phyloP scores from a whole-genome alignment of 2,329 filamentous ascomycete species.

The Trichoderma gracile region DNA sequence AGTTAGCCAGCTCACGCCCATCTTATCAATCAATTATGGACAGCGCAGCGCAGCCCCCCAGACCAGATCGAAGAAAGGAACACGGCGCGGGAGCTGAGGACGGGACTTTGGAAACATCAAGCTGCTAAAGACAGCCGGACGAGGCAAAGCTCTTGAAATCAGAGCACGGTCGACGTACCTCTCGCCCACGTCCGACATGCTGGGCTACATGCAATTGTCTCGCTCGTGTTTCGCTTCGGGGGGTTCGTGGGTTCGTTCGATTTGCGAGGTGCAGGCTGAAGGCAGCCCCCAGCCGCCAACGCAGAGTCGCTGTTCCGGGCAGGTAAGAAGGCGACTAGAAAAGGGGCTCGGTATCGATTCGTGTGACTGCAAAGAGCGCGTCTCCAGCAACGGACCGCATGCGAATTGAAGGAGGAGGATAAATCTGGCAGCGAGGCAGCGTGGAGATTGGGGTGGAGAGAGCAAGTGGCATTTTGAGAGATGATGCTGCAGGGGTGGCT shows the following conservation, averaged over 20 bases:
- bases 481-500: conserved; percentile 17
- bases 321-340: not conserved
- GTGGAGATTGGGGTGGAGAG: conserved; percentile 23
- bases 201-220: conserved; percentile 24
- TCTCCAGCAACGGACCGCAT: conserved; percentile 11
- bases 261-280: conserved; percentile 2
- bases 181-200: conserved; percentile 39
- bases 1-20: not conserved
- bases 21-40: not conserved
- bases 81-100: not conserved
- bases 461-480: conserved; percentile 15
- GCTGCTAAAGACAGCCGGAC: not conserved
- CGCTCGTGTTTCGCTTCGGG: not conserved
- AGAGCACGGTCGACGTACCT: conserved; percentile 30
- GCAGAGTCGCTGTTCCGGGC: not conserved
- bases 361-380: not conserved
- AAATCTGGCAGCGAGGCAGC: not conserved
- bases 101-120: not conserved
- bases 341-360: not conserved
- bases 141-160: not conserved
- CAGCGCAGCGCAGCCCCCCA: not conserved
- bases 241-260: not conserved
- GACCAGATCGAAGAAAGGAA: not conserved
- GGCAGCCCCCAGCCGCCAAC: conserved; percentile 18
- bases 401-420: conserved; percentile 18